Conservation (phyloP, 495 filamentous ascomycete genomes). For the Aspergillus cavernicola region DNA sequence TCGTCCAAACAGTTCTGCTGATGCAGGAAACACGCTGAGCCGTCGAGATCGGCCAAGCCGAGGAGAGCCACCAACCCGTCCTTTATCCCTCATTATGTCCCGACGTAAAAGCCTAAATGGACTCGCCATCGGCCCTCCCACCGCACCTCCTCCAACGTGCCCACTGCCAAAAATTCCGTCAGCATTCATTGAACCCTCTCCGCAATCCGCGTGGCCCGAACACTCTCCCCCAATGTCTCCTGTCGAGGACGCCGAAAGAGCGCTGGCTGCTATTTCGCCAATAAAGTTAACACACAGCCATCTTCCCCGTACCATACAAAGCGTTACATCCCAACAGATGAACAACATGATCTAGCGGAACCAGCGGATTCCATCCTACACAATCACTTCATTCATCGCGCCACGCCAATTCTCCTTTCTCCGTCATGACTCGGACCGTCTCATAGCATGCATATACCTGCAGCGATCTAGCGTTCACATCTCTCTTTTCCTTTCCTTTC, state of each 20-base stretch:
- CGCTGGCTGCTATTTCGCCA: neutral
- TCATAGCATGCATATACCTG: conserved; percentile 4
- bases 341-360: neutral
- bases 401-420: neutral
- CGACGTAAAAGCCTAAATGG: conserved; percentile 57
- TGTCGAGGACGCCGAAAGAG: neutral
- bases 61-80: neutral
- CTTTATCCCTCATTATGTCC: conserved; percentile 14
- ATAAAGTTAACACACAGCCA: neutral
- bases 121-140: conserved; percentile 55
- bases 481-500: neutral
- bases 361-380: neutral
- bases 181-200: conserved; percentile 10
- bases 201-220: neutral
- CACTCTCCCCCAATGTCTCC: conserved; percentile 5
- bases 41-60: neutral
- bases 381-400: neutral
- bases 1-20: neutral
- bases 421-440: neutral
- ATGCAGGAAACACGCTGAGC: neutral
- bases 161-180: conserved; percentile 60
- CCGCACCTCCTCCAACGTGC: conserved; percentile 58
- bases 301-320: neutral
- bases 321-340: neutral
- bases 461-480: conserved; percentile 7